A percentile compares a stretch with the other conserved stretches of the same genome.
Conservation (phyloP, 805 yeast species). For the Starmerella kuoi region DNA sequence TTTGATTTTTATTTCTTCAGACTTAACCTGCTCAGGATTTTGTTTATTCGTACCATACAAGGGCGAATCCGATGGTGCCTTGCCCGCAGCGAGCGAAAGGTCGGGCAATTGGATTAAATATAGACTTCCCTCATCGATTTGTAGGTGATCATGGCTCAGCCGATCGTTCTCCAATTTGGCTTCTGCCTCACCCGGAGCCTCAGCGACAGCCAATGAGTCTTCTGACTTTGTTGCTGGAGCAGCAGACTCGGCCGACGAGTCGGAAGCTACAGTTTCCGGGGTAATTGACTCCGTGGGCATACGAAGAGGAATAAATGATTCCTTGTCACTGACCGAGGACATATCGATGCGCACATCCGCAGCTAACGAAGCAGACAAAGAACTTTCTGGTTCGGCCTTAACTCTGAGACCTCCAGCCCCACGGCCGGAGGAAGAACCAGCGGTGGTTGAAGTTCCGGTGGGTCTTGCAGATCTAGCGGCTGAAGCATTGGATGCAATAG, state of each 20-base stretch:
- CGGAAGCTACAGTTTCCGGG: constrained; percentile 1
- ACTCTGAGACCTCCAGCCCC: constrained; percentile 1
- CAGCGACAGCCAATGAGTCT: not conserved
- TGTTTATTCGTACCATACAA: not conserved
- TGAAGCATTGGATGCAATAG: constrained; percentile 17
- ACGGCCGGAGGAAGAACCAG: not conserved
- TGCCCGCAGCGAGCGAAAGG: constrained; percentile 30
- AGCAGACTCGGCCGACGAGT: constrained; percentile 1
- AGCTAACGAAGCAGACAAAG: not conserved
- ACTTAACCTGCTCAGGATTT: constrained; percentile 1
- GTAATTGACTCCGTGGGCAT: constrained; percentile 10
- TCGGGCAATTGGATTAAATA: constrained; percentile 36
- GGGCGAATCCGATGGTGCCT: constrained; percentile 3
- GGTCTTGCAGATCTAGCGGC: not conserved
- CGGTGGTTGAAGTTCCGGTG: not conserved
- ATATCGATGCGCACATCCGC: constrained; percentile 10
- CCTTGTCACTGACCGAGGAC: constrained; percentile 7
- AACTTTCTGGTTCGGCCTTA: constrained; percentile 12
- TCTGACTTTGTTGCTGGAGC: constrained; percentile 15
- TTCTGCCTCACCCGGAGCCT: constrained; percentile 5
- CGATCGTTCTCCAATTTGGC: not conserved
- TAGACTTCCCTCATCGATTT: constrained; percentile 24
- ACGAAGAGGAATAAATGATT: constrained; percentile 18
- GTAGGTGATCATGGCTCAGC: constrained; percentile 9
- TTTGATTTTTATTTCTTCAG: constrained; percentile 14